phyloP scores from a whole-genome alignment of 108 stramenopile genomes.

The Heterococcus sp. region DNA sequence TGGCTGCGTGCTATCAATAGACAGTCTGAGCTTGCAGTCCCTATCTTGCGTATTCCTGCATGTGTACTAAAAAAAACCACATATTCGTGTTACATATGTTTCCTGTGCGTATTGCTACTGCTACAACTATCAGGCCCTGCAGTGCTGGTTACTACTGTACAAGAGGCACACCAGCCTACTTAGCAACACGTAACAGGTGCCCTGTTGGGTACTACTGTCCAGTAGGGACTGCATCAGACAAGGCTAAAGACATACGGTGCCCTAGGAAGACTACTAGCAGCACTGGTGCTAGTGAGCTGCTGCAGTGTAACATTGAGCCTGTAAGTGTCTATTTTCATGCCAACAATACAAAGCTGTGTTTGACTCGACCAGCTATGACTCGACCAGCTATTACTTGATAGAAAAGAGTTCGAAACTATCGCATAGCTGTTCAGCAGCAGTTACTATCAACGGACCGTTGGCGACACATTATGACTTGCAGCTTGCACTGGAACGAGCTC shows the following conservation, averaged over 20 bases:
- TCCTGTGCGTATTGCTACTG: too few species aligned
- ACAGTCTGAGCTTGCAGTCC: too few species aligned
- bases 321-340: constrained; percentile 5
- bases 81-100: too few species aligned
- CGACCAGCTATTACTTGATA: background rate
- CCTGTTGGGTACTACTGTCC: constrained; percentile 68
- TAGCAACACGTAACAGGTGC: constrained; percentile 64
- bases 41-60: too few species aligned
- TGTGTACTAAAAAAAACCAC: too few species aligned
- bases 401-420: too few species aligned
- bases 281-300: constrained; percentile 55
- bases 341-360: background rate
- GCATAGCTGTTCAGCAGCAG: too few species aligned
- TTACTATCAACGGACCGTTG: too few species aligned
- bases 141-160: constrained; percentile 63
- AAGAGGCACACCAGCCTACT: constrained; percentile 55
- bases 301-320: constrained; percentile 54
- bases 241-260: constrained; percentile 52
- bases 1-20: too few species aligned
- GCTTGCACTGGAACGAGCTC: too few species aligned
- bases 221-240: constrained; percentile 55
- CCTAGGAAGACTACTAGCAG: constrained; percentile 63
- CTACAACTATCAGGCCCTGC: constrained; percentile 58
- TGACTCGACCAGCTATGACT: background rate
- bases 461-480: too few species aligned